Conservation (phyloP, 2,329 filamentous ascomycete species). For the Phialophora chinensis region DNA sequence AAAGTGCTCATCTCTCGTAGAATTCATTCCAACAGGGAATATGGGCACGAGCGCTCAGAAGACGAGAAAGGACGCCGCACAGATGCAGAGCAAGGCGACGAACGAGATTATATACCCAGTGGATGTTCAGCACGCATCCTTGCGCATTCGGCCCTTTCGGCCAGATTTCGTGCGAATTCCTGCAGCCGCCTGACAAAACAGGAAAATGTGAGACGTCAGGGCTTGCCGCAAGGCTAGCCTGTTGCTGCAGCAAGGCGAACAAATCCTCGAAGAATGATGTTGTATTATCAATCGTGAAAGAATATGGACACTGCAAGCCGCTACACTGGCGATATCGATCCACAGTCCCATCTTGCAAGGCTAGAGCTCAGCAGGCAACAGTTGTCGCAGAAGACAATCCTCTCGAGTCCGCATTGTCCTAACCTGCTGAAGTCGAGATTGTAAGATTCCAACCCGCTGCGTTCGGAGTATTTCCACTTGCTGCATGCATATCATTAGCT, state of each 20-base stretch:
- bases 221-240: background rate
- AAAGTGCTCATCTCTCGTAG: background rate
- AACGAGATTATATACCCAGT: background rate
- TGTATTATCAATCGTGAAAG: slow-evolving; percentile 4
- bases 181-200: background rate
- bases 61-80: background rate
- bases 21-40: background rate
- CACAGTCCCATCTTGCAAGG: background rate
- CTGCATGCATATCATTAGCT: background rate
- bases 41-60: background rate
- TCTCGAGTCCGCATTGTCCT: background rate
- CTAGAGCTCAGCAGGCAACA: background rate
- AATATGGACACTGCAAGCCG: background rate
- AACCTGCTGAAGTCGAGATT: background rate
- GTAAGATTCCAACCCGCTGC: background rate
- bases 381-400: slow-evolving; percentile 3
- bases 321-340: background rate
- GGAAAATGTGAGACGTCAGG: background rate
- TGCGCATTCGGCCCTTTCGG: background rate
- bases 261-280: background rate
- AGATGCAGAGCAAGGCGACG: background rate
- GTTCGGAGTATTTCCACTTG: background rate
- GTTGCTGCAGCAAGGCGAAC: background rate
- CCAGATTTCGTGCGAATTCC: background rate
- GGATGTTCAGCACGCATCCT: background rate